Evolutionary conservation across 148 eudicot genomes (phyloP).

Genomic region (Hydrangea macrophylla): DNA sequence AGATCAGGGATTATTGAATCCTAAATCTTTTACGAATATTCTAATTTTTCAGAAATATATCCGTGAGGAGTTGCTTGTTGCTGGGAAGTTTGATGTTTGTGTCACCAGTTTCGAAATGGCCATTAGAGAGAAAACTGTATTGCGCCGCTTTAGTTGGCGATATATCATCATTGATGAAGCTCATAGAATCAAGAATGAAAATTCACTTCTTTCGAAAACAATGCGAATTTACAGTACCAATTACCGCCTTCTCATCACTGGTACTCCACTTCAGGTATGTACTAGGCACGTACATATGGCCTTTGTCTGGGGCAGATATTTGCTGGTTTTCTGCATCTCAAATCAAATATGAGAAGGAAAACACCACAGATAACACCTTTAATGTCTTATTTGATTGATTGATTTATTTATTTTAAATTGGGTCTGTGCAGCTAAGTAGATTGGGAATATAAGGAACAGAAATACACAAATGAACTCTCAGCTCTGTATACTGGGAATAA

Average conservation of each 20-base stretch:
- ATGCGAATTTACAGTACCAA: constrained; percentile 95
- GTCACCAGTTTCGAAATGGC: constrained; percentile 99
- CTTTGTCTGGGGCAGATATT: neutral
- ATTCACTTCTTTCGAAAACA: constrained; percentile 93
- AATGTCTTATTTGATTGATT: neutral
- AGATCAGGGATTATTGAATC: neutral
- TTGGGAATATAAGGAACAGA: neutral
- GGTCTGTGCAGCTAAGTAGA: too few relatives aligned
- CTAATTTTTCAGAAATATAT: constrained; percentile 61
- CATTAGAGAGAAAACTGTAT: constrained; percentile 71
- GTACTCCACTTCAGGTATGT: constrained; percentile 96
- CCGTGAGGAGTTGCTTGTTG: constrained; percentile 80
- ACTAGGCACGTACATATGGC: neutral
- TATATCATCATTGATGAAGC: constrained; percentile 99
- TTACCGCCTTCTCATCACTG: constrained; percentile 90
- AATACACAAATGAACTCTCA: too few relatives aligned
- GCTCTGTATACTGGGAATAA: too few relatives aligned
- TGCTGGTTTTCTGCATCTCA: neutral
- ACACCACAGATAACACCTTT: neutral
- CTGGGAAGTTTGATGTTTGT: constrained; percentile 97
- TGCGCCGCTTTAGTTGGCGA: constrained; percentile 98
- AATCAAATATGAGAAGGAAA: neutral
- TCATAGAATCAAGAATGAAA: constrained; percentile 97
- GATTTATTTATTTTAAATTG: too few relatives aligned
- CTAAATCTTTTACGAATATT: neutral